A percentile compares a stretch with the other conserved stretches of the same genome.
These are phyloP conservation scores for Ciborinia camelliae DNA, from an alignment of 2,329 filamentous ascomycete species.

Conservation along the genomic window DNA sequence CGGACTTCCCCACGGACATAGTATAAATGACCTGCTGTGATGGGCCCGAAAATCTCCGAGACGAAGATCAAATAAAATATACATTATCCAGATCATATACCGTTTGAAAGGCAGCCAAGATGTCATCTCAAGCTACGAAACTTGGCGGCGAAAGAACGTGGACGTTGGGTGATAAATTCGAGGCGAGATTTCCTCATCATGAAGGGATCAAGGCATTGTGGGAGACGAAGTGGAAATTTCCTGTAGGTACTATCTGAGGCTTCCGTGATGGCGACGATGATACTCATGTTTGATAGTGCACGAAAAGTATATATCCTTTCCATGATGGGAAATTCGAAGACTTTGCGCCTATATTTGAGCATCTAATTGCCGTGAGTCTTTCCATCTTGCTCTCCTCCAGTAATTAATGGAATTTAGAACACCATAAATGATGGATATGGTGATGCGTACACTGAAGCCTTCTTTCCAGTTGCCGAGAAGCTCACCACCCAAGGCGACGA, in stretches of 20 bases:
- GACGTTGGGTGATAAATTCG: constrained; percentile 19
- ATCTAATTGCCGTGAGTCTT: constrained; percentile 52
- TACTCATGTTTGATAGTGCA: constrained; percentile 41
- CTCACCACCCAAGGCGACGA: constrained; percentile 53
- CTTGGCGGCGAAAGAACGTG: constrained; percentile 15
- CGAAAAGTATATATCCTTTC: constrained; percentile 67
- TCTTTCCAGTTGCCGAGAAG: constrained; percentile 58
- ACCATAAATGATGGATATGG: constrained; percentile 64
- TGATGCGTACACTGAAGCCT: constrained; percentile 60
- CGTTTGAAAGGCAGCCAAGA: neutral
- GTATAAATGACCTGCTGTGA: neutral
- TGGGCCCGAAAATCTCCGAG: neutral
- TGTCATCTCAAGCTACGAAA: constrained; percentile 5
- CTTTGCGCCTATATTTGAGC: constrained; percentile 65
- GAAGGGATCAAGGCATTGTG: constrained; percentile 56
- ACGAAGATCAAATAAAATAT: too few relatives aligned
- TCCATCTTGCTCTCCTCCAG: neutral
- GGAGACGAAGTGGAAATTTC: constrained; percentile 73
- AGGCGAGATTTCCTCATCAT: constrained; percentile 27
- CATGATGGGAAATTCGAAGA: constrained; percentile 67
- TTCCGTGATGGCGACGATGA: neutral
- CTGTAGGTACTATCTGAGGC: constrained; percentile 43
- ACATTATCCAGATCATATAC: too few relatives aligned
- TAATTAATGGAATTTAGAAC: constrained; percentile 38
- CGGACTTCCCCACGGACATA: constrained; percentile 13